phyloP scores from a whole-genome alignment of 164 flowering plant genomes.

The Chimonanthus praecox region DNA sequence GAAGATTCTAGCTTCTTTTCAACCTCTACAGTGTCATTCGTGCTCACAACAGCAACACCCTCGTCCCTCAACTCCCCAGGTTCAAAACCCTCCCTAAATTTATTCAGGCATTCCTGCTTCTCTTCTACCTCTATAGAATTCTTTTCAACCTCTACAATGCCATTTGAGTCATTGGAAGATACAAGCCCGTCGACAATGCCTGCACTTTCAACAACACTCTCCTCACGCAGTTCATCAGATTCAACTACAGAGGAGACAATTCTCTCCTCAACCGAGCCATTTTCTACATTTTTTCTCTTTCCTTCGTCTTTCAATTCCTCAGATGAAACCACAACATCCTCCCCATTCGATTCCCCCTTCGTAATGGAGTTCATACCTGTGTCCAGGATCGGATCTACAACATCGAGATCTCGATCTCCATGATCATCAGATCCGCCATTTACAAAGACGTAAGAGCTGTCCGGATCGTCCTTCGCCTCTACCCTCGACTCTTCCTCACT shows the following conservation, averaged over 20 bases:
- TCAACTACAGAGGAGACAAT: not conserved
- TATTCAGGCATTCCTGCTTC: not conserved
- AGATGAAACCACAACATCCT: not conserved
- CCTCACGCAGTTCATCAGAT: constrained; percentile 5
- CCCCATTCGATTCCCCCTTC: constrained; percentile 1
- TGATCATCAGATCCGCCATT: constrained; percentile 13
- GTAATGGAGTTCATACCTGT: not conserved
- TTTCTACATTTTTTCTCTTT: too few relatives aligned
- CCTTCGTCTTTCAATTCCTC: not conserved
- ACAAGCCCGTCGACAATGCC: not conserved
- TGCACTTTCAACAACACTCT: not conserved
- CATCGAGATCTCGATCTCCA: constrained; percentile 8
- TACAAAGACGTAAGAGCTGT: constrained; percentile 31
- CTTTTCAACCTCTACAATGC: not conserved
- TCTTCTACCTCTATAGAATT: not conserved
- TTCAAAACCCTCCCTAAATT: not conserved
- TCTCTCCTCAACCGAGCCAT: not conserved
- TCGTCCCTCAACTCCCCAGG: not conserved
- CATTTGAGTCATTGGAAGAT: not conserved
- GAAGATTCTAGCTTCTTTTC: not conserved
- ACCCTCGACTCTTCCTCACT: constrained; percentile 5
- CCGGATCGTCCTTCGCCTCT: constrained; percentile 17
- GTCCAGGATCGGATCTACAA: constrained; percentile 2
- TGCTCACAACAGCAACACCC: not conserved
- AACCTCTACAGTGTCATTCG: not conserved